A percentile compares a stretch with the other conserved stretches of the same genome.
phyloP scores from a whole-genome alignment of 257 asterid species.

The Nicotiana tomentosiformis region DNA sequence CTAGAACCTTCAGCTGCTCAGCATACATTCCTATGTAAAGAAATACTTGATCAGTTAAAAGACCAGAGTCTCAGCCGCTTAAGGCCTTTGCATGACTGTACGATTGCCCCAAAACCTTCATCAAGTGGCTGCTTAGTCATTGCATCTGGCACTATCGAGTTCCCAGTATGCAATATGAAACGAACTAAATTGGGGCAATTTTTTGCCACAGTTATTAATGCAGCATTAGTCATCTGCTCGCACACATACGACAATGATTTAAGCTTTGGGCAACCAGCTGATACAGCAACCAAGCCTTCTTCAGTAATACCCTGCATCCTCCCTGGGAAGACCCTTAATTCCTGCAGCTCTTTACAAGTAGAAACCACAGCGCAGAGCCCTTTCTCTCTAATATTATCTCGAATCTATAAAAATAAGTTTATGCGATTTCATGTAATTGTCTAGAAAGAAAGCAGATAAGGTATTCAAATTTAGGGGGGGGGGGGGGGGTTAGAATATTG shows the following conservation, averaged over 20 bases:
- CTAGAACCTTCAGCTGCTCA: conserved; percentile 80
- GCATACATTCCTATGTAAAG: conserved; percentile 84
- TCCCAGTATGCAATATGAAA: conserved; percentile 53
- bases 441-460: background rate
- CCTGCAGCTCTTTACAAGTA: conserved; percentile 71
- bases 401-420: conserved; percentile 33
- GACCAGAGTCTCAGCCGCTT: conserved; percentile 73
- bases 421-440: background rate
- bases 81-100: conserved; percentile 74
- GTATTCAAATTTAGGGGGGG: background rate
- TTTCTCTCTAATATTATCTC: conserved; percentile 65
- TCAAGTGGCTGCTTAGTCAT: conserved; percentile 69
- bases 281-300: conserved; percentile 71
- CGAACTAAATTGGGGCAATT: conserved; percentile 79
- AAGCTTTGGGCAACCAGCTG: conserved; percentile 83
- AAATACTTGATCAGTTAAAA: conserved; percentile 61
- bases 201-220: conserved; percentile 69
- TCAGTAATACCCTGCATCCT: conserved; percentile 53
- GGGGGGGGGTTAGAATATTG: conserved; percentile 12
- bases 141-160: conserved; percentile 65
- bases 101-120: conserved; percentile 87
- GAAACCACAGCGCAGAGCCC: conserved; percentile 59
- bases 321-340: conserved; percentile 61
- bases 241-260: conserved; percentile 67
- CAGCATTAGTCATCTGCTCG: conserved; percentile 81